These are phyloP conservation scores for Sabuloglossum arenarium DNA, from an alignment of 495 filamentous ascomycete species.

Conservation along the genomic window DNA sequence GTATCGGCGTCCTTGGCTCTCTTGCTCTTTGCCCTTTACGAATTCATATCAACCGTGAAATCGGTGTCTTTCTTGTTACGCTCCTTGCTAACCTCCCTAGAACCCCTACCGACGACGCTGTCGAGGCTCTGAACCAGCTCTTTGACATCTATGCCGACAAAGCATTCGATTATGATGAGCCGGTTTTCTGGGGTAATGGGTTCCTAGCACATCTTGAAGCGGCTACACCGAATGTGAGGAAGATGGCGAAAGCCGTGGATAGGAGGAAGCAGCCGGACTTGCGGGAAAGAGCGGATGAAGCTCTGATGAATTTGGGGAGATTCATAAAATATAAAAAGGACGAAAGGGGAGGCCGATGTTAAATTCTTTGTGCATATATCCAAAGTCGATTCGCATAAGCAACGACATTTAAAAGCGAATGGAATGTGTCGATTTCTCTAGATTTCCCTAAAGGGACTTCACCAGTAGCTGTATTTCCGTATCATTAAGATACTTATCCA, in stretches of 20 bases:
- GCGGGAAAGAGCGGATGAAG: constrained; percentile 33
- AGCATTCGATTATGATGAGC: constrained; percentile 27
- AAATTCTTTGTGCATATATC: background rate
- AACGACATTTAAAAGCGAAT: background rate
- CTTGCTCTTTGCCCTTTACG: constrained; percentile 25
- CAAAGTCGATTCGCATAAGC: background rate
- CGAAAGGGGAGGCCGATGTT: constrained; percentile 10
- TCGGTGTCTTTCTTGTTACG: constrained; percentile 37
- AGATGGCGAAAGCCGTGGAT: constrained; percentile 31
- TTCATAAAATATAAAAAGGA: constrained; percentile 41
- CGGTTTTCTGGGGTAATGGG: constrained; percentile 33
- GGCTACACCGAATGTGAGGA: constrained; percentile 25
- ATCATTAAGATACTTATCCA: too few relatives aligned
- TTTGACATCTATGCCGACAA: constrained; percentile 43
- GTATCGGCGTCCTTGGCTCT: constrained; percentile 36
- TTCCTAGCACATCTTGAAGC: constrained; percentile 35
- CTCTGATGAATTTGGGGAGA: constrained; percentile 29
- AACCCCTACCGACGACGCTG: constrained; percentile 25
- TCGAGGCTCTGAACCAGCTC: constrained; percentile 38
- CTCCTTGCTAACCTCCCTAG: constrained; percentile 22
- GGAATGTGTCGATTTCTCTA: background rate
- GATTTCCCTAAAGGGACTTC: too few relatives aligned
- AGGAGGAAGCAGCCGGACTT: constrained; percentile 30
- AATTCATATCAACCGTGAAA: constrained; percentile 22
- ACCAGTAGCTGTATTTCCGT: too few relatives aligned